phyloP scores from a whole-genome alignment of 768 basidiomycete species.

The Boletus vinaceobasis region DNA sequence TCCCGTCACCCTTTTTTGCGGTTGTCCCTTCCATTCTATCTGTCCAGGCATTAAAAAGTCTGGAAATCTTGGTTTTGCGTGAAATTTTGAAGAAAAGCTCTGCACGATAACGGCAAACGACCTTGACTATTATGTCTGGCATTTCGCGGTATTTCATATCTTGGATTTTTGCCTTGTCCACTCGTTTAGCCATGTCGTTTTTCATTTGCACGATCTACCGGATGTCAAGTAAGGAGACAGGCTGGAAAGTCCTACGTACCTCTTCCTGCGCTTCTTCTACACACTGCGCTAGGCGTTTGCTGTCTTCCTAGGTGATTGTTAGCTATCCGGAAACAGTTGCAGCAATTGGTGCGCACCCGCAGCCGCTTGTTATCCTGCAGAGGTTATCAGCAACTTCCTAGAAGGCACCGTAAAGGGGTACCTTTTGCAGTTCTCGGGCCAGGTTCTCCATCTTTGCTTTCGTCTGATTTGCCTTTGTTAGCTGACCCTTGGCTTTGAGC shows the following conservation, averaged over 20 bases:
- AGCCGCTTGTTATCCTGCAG: slow-evolving; percentile 84
- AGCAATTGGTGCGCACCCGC: slow-evolving; percentile 50
- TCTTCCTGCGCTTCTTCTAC: slow-evolving; percentile 88
- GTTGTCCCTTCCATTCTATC: slow-evolving; percentile 74
- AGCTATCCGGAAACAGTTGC: slow-evolving; percentile 15
- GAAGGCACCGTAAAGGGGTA: slow-evolving; percentile 24
- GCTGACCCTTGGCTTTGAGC: slow-evolving; percentile 68
- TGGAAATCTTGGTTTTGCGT: slow-evolving; percentile 81
- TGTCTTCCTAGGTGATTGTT: slow-evolving; percentile 63
- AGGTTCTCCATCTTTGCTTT: slow-evolving; percentile 90
- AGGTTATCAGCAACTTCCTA: slow-evolving; percentile 17
- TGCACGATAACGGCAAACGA: slow-evolving; percentile 83
- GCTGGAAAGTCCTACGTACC: slow-evolving; percentile 36
- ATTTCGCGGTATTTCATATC: slow-evolving; percentile 80
- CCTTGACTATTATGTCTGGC: slow-evolving; percentile 89
- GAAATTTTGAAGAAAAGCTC: slow-evolving; percentile 93
- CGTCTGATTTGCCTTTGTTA: slow-evolving; percentile 85
- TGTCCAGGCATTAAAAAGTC: slow-evolving; percentile 85
- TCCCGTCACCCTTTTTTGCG: slow-evolving; percentile 43
- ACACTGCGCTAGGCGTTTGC: slow-evolving; percentile 71
- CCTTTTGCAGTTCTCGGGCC: slow-evolving; percentile 87
- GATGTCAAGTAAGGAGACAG: slow-evolving; percentile 2
- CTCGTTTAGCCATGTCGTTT: slow-evolving; percentile 74
- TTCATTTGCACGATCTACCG: slow-evolving; percentile 77
- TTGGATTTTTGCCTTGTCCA: slow-evolving; percentile 73